Conservation (phyloP, 345 rosid species). For the Toxicodendron radicans region DNA sequence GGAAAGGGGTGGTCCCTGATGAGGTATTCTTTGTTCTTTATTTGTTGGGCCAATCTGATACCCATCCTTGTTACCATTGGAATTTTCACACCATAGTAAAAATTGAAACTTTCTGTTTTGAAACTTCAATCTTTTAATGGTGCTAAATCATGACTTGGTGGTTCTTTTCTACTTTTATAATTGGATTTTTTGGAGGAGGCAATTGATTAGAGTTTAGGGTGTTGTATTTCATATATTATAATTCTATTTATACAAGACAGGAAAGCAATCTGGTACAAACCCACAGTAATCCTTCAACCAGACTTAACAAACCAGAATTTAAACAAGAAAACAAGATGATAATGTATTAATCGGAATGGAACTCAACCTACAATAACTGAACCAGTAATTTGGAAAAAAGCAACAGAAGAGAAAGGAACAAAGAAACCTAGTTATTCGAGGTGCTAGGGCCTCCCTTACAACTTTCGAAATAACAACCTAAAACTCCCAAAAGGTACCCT, state of each 20-base stretch:
- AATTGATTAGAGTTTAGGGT: neutral
- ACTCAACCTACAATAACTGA: too few species aligned
- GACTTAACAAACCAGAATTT: too few species aligned
- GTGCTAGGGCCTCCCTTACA: too few species aligned
- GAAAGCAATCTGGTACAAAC: too few species aligned
- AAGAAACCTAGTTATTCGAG: too few species aligned
- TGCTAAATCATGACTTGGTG: neutral
- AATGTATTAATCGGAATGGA: too few species aligned
- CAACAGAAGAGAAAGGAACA: too few species aligned
- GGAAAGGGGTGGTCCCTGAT: constrained; percentile 72
- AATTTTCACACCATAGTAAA: neutral
- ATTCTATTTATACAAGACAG: neutral
- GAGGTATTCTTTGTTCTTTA: constrained; percentile 49
- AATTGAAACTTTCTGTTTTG: constrained; percentile 9
- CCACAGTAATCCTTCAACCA: too few species aligned
- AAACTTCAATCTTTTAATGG: neutral
- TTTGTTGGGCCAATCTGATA: neutral
- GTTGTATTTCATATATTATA: neutral
- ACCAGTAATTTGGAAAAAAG: too few species aligned
- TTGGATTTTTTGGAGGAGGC: neutral
- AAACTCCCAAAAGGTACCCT: too few species aligned
- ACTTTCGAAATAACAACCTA: too few species aligned
- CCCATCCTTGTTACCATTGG: neutral
- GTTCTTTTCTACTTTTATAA: neutral
- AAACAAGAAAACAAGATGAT: too few species aligned